Conservation (phyloP, 2,329 filamentous ascomycete genomes). For the Xenoacremonium recifei region DNA sequence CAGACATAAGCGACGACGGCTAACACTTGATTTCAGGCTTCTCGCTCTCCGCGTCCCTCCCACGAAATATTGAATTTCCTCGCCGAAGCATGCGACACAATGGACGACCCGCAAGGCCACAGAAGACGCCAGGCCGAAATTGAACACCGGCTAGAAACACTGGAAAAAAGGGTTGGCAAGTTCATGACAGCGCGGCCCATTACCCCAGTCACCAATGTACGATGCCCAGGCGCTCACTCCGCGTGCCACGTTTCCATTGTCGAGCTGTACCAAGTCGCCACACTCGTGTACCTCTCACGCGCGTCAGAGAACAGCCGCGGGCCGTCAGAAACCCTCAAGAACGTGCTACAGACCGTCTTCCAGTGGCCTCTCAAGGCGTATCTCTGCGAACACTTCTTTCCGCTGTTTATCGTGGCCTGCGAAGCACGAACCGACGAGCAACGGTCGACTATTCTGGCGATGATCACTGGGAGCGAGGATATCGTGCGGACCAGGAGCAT, state of each 20-base stretch:
- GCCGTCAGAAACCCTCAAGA: slow-evolving; percentile 15
- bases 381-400: slow-evolving; percentile 33
- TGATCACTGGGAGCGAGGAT: slow-evolving; percentile 27
- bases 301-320: slow-evolving; percentile 24
- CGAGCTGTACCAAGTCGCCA: slow-evolving; percentile 15
- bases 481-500: slow-evolving; percentile 20
- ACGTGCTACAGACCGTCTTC: slow-evolving; percentile 17
- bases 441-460: slow-evolving; percentile 25
- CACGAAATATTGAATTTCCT: slow-evolving; percentile 15
- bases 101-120: slow-evolving; percentile 12
- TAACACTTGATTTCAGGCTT: slow-evolving; percentile 5
- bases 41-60: slow-evolving; percentile 7
- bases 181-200: not conserved
- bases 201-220: no score
- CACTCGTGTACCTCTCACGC: slow-evolving; percentile 15
- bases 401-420: slow-evolving; percentile 33
- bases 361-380: slow-evolving; percentile 6
- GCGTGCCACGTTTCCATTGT: not conserved
- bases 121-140: slow-evolving; percentile 9
- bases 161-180: slow-evolving; percentile 8
- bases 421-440: slow-evolving; percentile 33
- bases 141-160: slow-evolving; percentile 5
- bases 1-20: no score
- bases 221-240: no score
- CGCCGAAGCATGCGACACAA: slow-evolving; percentile 9